Evolutionary conservation across 176 grass and related monocot species (phyloP), one percentile per base, ranked within the genome.

Genomic region (Echinochloa phyllopogon): DNA sequence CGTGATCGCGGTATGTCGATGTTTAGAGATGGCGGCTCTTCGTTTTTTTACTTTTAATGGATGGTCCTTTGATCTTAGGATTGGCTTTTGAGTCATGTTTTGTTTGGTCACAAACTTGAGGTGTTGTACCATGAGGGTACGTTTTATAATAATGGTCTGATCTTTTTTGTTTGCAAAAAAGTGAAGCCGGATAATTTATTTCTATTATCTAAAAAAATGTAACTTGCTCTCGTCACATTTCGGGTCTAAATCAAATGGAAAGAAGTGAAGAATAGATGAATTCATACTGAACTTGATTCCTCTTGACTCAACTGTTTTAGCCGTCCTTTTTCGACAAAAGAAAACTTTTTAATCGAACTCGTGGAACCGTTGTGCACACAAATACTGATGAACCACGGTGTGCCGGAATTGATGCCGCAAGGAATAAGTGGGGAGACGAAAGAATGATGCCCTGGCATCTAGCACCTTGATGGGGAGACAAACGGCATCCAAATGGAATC

Each of bases 401-500:
- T 86, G 58, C 25, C 11, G 10, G 63, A 64, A 48, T 86, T 29
- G 55, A 72, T 77, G 65, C 75, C 25, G 49, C 41, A 42, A 51
- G 50, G 40, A 48, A 17, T 6, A 33, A 48, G 13, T 15, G 0
- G 77, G 16, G 82, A 44, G 23, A 59, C 12, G 52, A 44, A 24
- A 48, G 72, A 77, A 86, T 82, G 25, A 86, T 86, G n/a, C 83
- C n/a, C 15, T 77, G 78, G 88, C 75, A 88, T 84, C 72, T 64
- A 68, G 47, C 83, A 65, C 11, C 56, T 65, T 65, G 72, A 77
- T 13, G 65, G 72, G 24, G 73, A 70, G 4, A 42, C 82, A 60
- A 81, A 81, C 13, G 62, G 83, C 24, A 86, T 56, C 71, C 8
- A 37, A 40, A 57, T 18, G 73, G 79, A 77, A 83, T 90, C 78